Conservation (phyloP, 768 basidiomycete genomes). For the Rhizopogon vinicolor region DNA sequence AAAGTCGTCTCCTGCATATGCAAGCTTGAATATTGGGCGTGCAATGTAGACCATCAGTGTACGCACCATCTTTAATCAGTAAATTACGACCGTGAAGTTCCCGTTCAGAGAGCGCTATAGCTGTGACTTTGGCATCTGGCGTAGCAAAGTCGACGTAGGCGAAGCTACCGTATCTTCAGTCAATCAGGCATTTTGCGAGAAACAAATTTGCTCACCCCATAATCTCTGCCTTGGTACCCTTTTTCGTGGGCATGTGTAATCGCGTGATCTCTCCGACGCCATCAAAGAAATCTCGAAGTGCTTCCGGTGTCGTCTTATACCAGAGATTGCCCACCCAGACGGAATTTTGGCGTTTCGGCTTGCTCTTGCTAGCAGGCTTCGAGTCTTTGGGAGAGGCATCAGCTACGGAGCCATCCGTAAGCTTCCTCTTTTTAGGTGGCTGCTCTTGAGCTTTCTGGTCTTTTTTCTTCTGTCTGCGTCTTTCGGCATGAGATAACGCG, state of each 20-base stretch:
- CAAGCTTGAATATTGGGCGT: constrained; percentile 1
- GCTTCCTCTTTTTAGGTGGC: constrained; percentile 43
- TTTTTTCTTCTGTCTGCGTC: constrained; percentile 55
- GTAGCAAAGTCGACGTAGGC: constrained; percentile 95
- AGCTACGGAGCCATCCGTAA: constrained; percentile 19
- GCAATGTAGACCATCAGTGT: not conserved
- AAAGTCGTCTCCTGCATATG: constrained; percentile 62
- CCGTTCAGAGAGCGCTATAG: constrained; percentile 79
- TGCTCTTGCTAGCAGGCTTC: constrained; percentile 13
- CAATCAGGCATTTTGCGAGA: not conserved
- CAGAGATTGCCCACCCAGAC: constrained; percentile 96
- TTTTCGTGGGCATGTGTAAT: constrained; percentile 83
- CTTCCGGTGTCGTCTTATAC: constrained; percentile 79
- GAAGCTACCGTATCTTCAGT: constrained; percentile 50
- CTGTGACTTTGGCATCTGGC: constrained; percentile 64
- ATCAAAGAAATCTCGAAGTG: constrained; percentile 68
- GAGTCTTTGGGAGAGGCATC: not conserved
- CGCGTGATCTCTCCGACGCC: constrained; percentile 72
- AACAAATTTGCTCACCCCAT: constrained; percentile 56
- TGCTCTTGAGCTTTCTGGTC: constrained; percentile 18
- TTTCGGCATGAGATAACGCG: constrained; percentile 74
- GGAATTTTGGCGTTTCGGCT: constrained; percentile 69
- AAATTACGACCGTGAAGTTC: constrained; percentile 80
- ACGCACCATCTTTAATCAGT: constrained; percentile 88
- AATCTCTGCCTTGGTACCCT: constrained; percentile 59